Base-by-base conservation (phyloP, 2,329 filamentous ascomycete species). In the Pseudogymnoascus sp. region DNA sequence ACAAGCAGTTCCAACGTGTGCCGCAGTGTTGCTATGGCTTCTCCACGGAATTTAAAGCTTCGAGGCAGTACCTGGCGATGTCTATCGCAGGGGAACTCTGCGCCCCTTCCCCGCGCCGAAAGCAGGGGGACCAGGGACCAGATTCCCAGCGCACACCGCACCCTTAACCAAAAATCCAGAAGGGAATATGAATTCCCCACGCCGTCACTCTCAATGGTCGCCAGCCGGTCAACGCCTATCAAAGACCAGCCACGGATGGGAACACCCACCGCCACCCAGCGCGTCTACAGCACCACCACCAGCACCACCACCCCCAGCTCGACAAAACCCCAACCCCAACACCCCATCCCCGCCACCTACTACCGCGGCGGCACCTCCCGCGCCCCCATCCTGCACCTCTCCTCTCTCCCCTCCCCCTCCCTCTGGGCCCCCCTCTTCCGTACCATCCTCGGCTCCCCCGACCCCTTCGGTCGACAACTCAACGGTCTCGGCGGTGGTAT, bases 291-390 rank as follows among this genome's bases (percentile, higher is more conserved):
- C 53, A 37, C 61, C 14, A 12, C 23, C n/a, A 6, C 3, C 25
- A 37, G n/a, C 31, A 50, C 35, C 16, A 14, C 14, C 2, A 62
- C 23, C 23, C 4, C 23, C 2, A 23, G 3, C 23, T 23, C 23
- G 4, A 23, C 23, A 2, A 4, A 25, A 25, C 23, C 23, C 23
- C 23, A 25, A 25, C 23, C 23, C 23, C 23, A 21, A n/a, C 67
- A 67, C 70, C 69, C 63, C 60, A 74, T 82, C 10, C 77, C 77
- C 12, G 84, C 84, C 7, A 77, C 82, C 47, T 87, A 86, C 73
- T 87, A 86, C 71, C 83, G 87, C 56, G 86, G 86, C 61, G 87
- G 87, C 25, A 89, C 86, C n/a, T 89, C 86, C 14, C 82, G 86
- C 64, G 87, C 84, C 12, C 77, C 90, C 33, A 80, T 90, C 67